Base-by-base conservation (phyloP, 2,329 filamentous ascomycete genomes). In the Talaromyces amestolkiae region DNA sequence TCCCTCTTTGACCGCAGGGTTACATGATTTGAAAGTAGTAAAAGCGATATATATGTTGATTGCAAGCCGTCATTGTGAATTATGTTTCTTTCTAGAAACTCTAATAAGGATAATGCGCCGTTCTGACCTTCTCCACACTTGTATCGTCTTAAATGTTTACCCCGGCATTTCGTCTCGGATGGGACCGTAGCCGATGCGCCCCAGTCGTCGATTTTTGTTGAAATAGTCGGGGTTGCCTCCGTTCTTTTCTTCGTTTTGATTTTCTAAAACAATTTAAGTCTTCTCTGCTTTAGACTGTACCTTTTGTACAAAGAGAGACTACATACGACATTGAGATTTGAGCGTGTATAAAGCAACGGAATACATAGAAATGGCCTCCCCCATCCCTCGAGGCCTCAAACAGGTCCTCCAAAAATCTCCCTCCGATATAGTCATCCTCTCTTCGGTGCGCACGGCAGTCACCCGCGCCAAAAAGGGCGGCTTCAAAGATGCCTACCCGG, bases 401-500 rank as follows among this genome's bases (percentile, higher is more conserved):
- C 86, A 89, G 73, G 87, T 97, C 71, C 87, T 97, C 67, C 80
- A 88, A 73, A 96, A 95, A 78, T 81, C 88, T 27, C 90, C 92
- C 47, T 86, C 88, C 69, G 93, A 97, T 80, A 86, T 92, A 49
- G 92, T 97, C 72, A 90, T 97, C 75, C 88, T 97, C 72, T 96
- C 93, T 22, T 88, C 93, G n/a, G 85, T 97, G 47, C 91, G 93
- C 71, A 97, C 93, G 8, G 91, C 93, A 47, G 85, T 97, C 69
- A 94, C 91, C 67, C 88, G 92, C 69, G 87, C 92, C 47, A 90
- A 92, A 82, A 92, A 92, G 74, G 93, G 93, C 73, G 85, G 86
- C 19, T 87, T 97, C 73, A 91, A 92, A 78, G 91, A 96, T 76
- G 89, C 93, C 58, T 93, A 94, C 80, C 93, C 95, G 17, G 93